Base-by-base conservation (phyloP, 2,329 filamentous ascomycete genomes). In the Hypoxylon rubiginosum region DNA sequence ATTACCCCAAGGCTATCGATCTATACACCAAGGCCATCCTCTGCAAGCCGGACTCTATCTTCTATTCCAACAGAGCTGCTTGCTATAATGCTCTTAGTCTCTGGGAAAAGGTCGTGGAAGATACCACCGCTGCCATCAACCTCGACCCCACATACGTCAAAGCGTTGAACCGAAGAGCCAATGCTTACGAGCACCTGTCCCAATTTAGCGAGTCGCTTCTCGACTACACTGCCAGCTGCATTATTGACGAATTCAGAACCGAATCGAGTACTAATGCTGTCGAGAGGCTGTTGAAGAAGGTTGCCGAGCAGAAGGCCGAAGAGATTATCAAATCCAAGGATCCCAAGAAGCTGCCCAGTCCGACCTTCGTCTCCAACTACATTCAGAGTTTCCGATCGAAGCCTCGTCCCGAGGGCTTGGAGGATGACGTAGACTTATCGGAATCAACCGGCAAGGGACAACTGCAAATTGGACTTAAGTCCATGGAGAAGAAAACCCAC, bases 211-310 rank as follows among this genome's bases (percentile, higher is more conserved):
- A 98, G 78, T 95, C 96, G 49, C 90, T 99, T 8, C 88, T 99
- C 69, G 96, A 99, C 82, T 98, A 97, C 83, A 99, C 96, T 8
- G 96, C 96, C 63, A 97, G 95, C 82, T 99, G 96, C 84, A 99
- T 99, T 80, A 97, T 99, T 79, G 96, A 99, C 79, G 92, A 92
- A 68, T 99, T 99, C 86, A 91, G 92, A 82, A 98, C 96, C 80
- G 92, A 97, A 75, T 85, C 87, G 67, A 97, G 92, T 76, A 94
- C 95, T 24, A 90, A 94, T 79, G 90, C 94, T 48, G 94, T 99
- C 9, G 96, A 99, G 84, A 86, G 95, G 68, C 83, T 99, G 69
- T 86, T 99, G 69, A 98, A 98, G 86, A 97, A 97, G 83, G 95
- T 98, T 53, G 96, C 96, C 50, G 95, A 98, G 82, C 87, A 92